Base-by-base conservation (phyloP, 1,284 basidiomycete genomes). In the Rhodofomes roseus region DNA sequence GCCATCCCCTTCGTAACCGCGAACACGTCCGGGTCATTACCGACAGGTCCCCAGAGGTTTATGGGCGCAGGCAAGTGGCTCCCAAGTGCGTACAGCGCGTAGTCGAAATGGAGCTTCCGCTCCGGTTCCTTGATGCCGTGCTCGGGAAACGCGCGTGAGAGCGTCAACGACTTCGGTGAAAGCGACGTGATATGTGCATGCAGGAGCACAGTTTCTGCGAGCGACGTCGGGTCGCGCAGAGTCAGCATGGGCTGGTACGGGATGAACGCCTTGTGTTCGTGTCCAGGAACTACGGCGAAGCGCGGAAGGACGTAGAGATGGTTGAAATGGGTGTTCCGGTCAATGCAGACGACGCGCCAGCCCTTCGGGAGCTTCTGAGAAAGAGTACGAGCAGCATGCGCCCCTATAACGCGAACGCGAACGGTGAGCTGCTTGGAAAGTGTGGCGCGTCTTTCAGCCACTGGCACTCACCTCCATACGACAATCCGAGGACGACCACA, bases 251-350 rank as follows among this genome's bases (percentile, higher is more conserved):
- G 81, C 59, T 74, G 75, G 70, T 86, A 89, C 0, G 90, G 88
- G 63, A 91, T 83, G 72, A 92, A 72, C 20, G 86, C 85, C 76
- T 90, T 90, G 74, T 89, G 83, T 72, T 89, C 87, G 67, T 90
- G 85, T 34, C 82, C 81, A 6, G 85, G 79, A 8, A 90, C 76
- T 14, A 89, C 81, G 9, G 83, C 80, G 63, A 83, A 83, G 52
- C 88, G 79, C 2, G 88, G 85, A 54, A 89, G 77, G 55, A 83
- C 81, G 70, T 89, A 87, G 5, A 86, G 76, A 67, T 86, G 71
- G 62, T 71, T 71, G 60, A 71, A 64, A 61, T 73, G 69, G 54
- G 61, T 67, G 65, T 91, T 90, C 57, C 88, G 75, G 67, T 92
- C 89, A 43, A 91, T 78, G n/a, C 87, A 74, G n/a, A 91, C 79